Evolutionary conservation across 495 filamentous ascomycete genomes (phyloP), one percentile per base, ranked within the genome.

Genomic region (Talaromyces borbonicus): DNA sequence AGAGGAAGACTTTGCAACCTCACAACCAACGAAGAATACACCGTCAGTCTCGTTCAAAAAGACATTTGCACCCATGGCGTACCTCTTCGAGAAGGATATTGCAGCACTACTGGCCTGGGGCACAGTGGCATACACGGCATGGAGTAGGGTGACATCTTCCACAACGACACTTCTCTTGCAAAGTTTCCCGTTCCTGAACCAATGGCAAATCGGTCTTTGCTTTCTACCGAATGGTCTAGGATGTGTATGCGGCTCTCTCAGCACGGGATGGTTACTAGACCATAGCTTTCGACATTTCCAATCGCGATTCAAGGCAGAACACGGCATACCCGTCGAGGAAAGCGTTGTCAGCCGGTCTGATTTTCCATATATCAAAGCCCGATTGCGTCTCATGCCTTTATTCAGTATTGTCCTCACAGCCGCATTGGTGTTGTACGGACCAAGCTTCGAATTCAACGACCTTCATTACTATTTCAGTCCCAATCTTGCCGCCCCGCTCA

Each of bases 91-190:
- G 40, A 52, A 44, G 27, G 59, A 62, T 16, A 54, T 59, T 22
- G 9, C 57, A 3, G 31, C 54, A 18, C 52, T 46, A 18, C 52
- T 61, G 3, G 37, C 57, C 12, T 61, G 50, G 48, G 56, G 58
- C 1, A 51, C 56, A 20, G 37, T 54, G 14, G 50, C 55, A 4
- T 61, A 58, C 40, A 44, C 58, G 5, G 46, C 56, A 23, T 61
- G 58, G 58, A 59, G 56, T 48, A 61, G 58, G 58, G 58, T 61
- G 5, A 59, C 58, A 8, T 48, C 52, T 2, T 56, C 52, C 43
- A 61, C 58, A 4, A 57, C 55, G 4, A 40, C 38, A 0, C 26
- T 61, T 1, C 56, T 61, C 49, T 50, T 54, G 25, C 15, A 46
- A 5, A 41, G 35, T 6, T 57, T 51, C 42, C 41, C 41, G 9